Conservation (phyloP, 805 yeast genomes). For the Kodamaea leandrae region DNA sequence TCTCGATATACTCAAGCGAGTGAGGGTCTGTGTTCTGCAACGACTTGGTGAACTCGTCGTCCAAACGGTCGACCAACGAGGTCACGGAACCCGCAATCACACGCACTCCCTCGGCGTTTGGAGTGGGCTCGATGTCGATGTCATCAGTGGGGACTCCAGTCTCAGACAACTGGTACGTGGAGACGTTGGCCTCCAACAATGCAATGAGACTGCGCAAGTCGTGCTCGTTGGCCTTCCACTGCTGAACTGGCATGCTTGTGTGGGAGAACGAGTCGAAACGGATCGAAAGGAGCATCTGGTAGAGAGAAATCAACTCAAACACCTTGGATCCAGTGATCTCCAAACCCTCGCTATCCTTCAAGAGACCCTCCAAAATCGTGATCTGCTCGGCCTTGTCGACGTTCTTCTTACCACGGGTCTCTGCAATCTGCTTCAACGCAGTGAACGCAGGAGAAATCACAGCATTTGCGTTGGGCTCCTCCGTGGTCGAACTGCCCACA, state of each 20-base stretch:
- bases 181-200: conserved; percentile 61
- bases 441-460: conserved; percentile 56
- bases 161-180: conserved; percentile 68
- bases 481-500: conserved; percentile 16
- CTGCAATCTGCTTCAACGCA: conserved; percentile 70
- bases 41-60: conserved; percentile 88
- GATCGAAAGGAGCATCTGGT: conserved; percentile 79
- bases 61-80: conserved; percentile 87
- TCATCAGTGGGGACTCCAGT: conserved; percentile 69
- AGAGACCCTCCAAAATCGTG: conserved; percentile 61
- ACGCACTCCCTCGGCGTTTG: conserved; percentile 58
- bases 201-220: conserved; percentile 64
- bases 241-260: conserved; percentile 70
- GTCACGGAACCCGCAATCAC: conserved; percentile 80
- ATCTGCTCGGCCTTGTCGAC: conserved; percentile 82
- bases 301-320: conserved; percentile 75
- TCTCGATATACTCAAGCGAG: conserved; percentile 85
- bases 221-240: conserved; percentile 70
- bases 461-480: conserved; percentile 38
- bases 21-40: conserved; percentile 91
- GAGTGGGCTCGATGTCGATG: conserved; percentile 63
- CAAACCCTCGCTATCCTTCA: conserved; percentile 19
- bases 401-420: conserved; percentile 93
- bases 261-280: conserved; percentile 78
- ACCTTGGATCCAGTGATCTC: conserved; percentile 24